Evolutionary conservation across 1,284 basidiomycete genomes (phyloP).

Genomic region (Microbotryomycetes sp.): DNA sequence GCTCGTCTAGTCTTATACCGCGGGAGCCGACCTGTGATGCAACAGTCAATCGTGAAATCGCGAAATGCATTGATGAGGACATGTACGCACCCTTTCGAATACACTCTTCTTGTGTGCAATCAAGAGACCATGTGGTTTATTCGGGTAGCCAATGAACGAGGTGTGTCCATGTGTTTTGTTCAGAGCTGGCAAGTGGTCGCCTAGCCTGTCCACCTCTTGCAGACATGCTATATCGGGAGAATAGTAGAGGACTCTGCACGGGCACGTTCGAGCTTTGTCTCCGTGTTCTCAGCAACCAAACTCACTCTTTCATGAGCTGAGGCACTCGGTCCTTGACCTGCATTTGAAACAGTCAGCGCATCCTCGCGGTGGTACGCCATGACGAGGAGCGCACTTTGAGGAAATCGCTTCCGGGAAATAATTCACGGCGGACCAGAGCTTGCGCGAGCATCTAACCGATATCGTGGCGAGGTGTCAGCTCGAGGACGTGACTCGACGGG

Average conservation of each 20-base stretch:
- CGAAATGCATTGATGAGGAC: too few species aligned
- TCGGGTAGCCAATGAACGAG: slow-evolving; percentile 30
- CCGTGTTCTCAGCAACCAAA: too few species aligned
- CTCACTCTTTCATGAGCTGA: slow-evolving; percentile 34
- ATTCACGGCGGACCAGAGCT: slow-evolving; percentile 41
- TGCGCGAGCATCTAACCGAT: slow-evolving; percentile 40
- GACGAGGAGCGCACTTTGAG: slow-evolving; percentile 37
- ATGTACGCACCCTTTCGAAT: background rate
- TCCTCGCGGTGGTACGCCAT: too few species aligned
- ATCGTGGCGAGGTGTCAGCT: background rate
- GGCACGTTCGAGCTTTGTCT: background rate
- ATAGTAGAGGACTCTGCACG: slow-evolving; percentile 34
- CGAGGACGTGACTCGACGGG: background rate
- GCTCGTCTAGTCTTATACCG: slow-evolving; percentile 27
- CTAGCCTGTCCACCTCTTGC: slow-evolving; percentile 40
- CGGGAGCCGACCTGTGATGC: slow-evolving; percentile 25
- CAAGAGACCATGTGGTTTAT: slow-evolving; percentile 32
- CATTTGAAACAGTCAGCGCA: background rate
- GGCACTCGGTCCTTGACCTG: slow-evolving; percentile 26
- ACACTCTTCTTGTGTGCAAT: slow-evolving; percentile 26
- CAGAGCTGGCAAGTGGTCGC: slow-evolving; percentile 34
- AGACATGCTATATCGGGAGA: slow-evolving; percentile 42
- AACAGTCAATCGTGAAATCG: background rate
- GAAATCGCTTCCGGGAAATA: slow-evolving; percentile 44
- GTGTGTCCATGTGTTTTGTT: slow-evolving; percentile 22